Percentiles rank a stretch among this genome's conserved stretches.
phyloP scores from a whole-genome alignment of 345 rosid species.

The Psidium guajava region DNA sequence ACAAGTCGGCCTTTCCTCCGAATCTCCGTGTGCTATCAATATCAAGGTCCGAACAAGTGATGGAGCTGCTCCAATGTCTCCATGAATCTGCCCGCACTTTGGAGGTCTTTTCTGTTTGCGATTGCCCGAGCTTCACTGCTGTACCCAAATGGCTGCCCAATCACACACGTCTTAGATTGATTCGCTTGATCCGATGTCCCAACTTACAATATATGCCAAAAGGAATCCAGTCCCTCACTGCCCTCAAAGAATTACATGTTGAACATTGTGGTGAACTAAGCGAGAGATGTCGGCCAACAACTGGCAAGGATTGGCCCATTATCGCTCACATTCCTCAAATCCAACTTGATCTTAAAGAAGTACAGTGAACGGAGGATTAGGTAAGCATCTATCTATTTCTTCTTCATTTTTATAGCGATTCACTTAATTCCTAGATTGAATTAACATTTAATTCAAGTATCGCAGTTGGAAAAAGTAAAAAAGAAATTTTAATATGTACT shows the following conservation, averaged over 20 bases:
- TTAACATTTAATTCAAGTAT: background rate
- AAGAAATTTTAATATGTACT: background rate
- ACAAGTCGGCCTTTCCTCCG: background rate
- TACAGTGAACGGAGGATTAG: background rate
- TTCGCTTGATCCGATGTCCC: background rate
- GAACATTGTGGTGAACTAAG: background rate
- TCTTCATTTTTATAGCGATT: background rate
- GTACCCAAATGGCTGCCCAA: rapidly evolving
- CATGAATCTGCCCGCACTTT: rapidly evolving
- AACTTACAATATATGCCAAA: background rate
- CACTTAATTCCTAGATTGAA: background rate
- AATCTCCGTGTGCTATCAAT: background rate
- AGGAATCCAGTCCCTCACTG: background rate
- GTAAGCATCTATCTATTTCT: background rate
- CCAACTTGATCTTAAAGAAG: background rate
- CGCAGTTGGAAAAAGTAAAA: background rate
- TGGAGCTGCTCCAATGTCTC: background rate
- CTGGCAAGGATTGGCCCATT: background rate
- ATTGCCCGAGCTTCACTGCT: background rate
- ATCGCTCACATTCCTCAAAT: background rate
- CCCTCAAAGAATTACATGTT: background rate
- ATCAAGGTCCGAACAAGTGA: background rate
- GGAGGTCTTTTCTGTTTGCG: rapidly evolving
- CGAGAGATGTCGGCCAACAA: background rate
- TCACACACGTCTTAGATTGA: background rate